Conservation (phyloP, 2,329 filamentous ascomycete genomes). For the Aspergillus fischeri region DNA sequence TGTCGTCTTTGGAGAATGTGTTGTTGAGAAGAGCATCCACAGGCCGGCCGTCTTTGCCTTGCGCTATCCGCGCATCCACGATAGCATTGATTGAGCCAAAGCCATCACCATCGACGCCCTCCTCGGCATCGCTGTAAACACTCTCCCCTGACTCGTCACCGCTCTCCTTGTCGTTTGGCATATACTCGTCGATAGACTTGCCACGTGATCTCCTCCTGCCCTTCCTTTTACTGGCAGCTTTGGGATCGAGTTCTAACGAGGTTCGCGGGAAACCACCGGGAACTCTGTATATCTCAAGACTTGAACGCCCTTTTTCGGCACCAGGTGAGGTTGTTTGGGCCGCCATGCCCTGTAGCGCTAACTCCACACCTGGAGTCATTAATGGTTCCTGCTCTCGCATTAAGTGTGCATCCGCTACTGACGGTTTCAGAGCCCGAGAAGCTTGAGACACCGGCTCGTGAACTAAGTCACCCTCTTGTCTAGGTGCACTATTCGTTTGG, state of each 20-base stretch:
- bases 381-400: constrained; percentile 10
- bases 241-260: constrained; percentile 19
- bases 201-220: constrained; percentile 3
- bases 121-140: constrained; percentile 46
- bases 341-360: constrained; percentile 41
- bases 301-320: constrained; percentile 33
- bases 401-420: not conserved
- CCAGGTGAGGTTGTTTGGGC: constrained; percentile 47
- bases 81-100: constrained; percentile 51
- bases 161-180: constrained; percentile 20
- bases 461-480: not conserved
- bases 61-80: constrained; percentile 17
- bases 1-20: not conserved
- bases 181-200: constrained; percentile 2
- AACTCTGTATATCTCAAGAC: constrained; percentile 46
- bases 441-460: not conserved
- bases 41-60: constrained; percentile 4
- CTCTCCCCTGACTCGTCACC: constrained; percentile 42
- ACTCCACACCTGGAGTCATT: constrained; percentile 7
- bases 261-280: constrained; percentile 57
- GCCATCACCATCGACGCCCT: constrained; percentile 40
- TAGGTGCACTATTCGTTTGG: not conserved
- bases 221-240: constrained; percentile 8
- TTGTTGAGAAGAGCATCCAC: not conserved
- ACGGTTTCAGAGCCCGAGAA: not conserved